Conservation (phyloP, 495 filamentous ascomycete species). For the Penicillium bialowiezense region DNA sequence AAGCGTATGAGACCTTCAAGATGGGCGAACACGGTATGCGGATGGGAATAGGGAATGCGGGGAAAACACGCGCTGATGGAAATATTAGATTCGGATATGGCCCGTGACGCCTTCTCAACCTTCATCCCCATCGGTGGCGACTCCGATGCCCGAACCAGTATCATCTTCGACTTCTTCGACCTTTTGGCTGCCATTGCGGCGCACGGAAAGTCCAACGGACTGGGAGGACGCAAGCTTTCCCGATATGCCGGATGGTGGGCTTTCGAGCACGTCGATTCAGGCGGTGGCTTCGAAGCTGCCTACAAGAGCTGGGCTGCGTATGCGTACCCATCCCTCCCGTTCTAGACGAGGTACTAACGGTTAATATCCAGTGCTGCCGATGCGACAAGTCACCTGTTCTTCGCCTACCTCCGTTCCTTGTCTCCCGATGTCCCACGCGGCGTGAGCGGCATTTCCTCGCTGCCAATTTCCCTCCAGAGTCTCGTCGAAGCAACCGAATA, state of each 20-base stretch:
- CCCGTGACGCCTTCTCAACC: slow-evolving; percentile 88
- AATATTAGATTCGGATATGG: slow-evolving; percentile 80
- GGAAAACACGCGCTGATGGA: slow-evolving; percentile 7
- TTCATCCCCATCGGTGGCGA: slow-evolving; percentile 96
- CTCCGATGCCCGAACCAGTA: slow-evolving; percentile 77
- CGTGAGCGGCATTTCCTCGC: slow-evolving; percentile 70
- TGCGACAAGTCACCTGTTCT: slow-evolving; percentile 94
- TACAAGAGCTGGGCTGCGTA: slow-evolving; percentile 82
- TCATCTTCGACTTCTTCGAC: slow-evolving; percentile 97
- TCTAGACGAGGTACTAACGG: neutral
- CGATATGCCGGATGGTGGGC: slow-evolving; percentile 98
- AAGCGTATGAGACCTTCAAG: slow-evolving; percentile 93
- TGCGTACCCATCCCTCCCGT: neutral
- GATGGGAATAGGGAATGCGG: slow-evolving; percentile 1
- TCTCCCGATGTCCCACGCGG: slow-evolving; percentile 71
- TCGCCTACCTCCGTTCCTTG: slow-evolving; percentile 89
- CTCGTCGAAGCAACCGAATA: slow-evolving; percentile 93
- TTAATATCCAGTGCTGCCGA: slow-evolving; percentile 69
- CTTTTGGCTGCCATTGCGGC: slow-evolving; percentile 77
- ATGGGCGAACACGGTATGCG: slow-evolving; percentile 84
- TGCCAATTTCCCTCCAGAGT: slow-evolving; percentile 87
- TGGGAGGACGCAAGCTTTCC: slow-evolving; percentile 91
- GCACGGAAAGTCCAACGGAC: slow-evolving; percentile 88
- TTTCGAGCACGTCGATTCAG: slow-evolving; percentile 82
- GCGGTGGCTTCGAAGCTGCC: slow-evolving; percentile 90